These are phyloP conservation scores for Epichloe baconii DNA, from an alignment of 2,329 filamentous ascomycete species.

Conservation along the genomic window DNA sequence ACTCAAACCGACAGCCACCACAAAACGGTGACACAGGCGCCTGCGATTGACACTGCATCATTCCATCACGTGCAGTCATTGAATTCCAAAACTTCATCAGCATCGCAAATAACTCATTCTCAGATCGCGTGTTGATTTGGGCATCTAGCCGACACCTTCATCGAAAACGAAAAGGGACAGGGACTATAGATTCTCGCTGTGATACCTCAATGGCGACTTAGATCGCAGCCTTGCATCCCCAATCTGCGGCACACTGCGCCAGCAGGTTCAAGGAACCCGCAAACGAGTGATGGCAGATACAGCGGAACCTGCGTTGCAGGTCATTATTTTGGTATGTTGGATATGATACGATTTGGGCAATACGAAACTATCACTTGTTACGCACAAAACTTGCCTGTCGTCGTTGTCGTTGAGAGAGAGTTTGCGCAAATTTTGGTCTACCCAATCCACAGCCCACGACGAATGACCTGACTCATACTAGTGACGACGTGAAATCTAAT, in stretches of 20 bases:
- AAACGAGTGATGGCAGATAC: slow-evolving; percentile 13
- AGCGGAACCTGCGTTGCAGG: slow-evolving; percentile 46
- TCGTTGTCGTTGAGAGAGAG: too few relatives aligned
- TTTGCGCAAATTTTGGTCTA: neutral
- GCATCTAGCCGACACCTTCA: neutral
- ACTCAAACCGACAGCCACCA: neutral
- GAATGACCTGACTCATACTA: neutral
- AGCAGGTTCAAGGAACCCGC: neutral
- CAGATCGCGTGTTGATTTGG: neutral
- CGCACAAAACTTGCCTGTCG: neutral
- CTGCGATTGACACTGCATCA: neutral
- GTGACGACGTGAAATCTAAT: neutral
- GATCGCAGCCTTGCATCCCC: neutral
- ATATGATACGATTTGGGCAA: neutral
- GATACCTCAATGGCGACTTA: neutral
- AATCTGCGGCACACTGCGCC: neutral
- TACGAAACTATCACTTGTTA: neutral
- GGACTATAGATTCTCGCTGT: neutral
- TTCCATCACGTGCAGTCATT: neutral
- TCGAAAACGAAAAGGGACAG: neutral
- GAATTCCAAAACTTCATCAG: neutral
- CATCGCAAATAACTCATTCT: neutral
- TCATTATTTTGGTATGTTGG: slow-evolving; percentile 52
- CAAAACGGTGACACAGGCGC: neutral
- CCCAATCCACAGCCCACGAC: neutral